Evolutionary conservation across 1,139 yeast species (phyloP).

Genomic region (Saccharomycopsis hybrid): DNA sequence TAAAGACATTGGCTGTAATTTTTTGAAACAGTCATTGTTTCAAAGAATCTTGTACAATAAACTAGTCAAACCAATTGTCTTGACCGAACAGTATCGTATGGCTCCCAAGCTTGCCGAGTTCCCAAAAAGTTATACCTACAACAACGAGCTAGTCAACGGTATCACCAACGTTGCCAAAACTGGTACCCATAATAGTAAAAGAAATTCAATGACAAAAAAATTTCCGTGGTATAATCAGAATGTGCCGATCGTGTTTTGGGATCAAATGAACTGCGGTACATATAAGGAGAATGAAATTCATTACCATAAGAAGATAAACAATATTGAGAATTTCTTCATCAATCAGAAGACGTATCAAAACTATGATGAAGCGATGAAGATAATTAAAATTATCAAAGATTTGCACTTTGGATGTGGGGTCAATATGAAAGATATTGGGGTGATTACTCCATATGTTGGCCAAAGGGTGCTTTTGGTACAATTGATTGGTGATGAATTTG

Average conservation of each 20-base stretch:
- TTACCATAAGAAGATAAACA: constrained; percentile 19
- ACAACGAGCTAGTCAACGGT: constrained; percentile 17
- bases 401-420: constrained; percentile 8
- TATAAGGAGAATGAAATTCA: constrained; percentile 14
- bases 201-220: too few species aligned
- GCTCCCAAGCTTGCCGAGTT: constrained; percentile 16
- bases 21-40: constrained; percentile 19
- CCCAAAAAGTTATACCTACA: constrained; percentile 17
- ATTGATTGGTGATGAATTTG: constrained; percentile 15
- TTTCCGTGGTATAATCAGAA: constrained; percentile 10
- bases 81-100: constrained; percentile 22
- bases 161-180: too few species aligned
- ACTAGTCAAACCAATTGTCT: constrained; percentile 17
- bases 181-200: not conserved
- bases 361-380: constrained; percentile 11
- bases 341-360: constrained; percentile 20
- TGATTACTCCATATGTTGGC: constrained; percentile 19
- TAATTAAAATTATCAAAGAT: constrained; percentile 9
- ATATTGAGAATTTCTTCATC: constrained; percentile 17
- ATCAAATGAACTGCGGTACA: constrained; percentile 1
- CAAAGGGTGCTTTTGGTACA: constrained; percentile 19
- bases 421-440: constrained; percentile 18
- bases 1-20: constrained; percentile 1
- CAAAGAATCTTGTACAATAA: constrained; percentile 18
- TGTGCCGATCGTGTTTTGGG: constrained; percentile 20